Percentiles rank a stretch among this genome's conserved stretches.
Conservation (phyloP, 2,329 filamentous ascomycete genomes). For the Pyrenophora seminiperda region DNA sequence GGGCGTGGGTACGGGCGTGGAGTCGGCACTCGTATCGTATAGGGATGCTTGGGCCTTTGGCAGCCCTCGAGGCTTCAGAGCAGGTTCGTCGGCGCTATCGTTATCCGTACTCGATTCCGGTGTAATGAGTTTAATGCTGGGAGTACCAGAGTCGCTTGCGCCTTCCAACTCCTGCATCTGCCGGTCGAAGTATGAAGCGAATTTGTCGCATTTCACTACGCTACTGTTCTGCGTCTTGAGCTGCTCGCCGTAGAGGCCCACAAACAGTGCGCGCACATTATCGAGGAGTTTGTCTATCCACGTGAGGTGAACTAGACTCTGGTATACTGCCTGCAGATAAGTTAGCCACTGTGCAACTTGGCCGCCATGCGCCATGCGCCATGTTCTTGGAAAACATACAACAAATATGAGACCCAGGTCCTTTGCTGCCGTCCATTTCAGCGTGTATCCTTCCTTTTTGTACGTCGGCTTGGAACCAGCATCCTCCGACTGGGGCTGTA, state of each 20-base stretch:
- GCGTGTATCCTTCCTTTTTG: conserved; percentile 87
- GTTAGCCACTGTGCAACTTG: conserved; percentile 4
- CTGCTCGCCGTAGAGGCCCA: conserved; percentile 87
- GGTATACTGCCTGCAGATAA: conserved; percentile 79
- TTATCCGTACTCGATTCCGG: conserved; percentile 58
- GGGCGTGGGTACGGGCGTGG: conserved; percentile 71
- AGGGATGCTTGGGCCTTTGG: conserved; percentile 49
- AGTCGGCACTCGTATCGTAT: conserved; percentile 65
- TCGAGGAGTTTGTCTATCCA: conserved; percentile 98
- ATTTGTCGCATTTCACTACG: conserved; percentile 73
- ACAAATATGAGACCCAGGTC: conserved; percentile 96
- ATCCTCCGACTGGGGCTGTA: conserved; percentile 64
- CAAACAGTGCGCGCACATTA: conserved; percentile 90
- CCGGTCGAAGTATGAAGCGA: conserved; percentile 93
- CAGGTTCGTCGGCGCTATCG: conserved; percentile 56
- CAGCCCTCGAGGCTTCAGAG: conserved; percentile 59
- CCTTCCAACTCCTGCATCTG: conserved; percentile 82
- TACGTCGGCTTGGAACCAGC: conserved; percentile 73
- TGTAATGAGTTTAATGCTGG: conserved; percentile 52
- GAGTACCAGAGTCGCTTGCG: conserved; percentile 48
- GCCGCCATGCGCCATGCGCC: not conserved
- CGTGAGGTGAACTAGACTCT: conserved; percentile 89
- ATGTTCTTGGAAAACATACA: conserved; percentile 56
- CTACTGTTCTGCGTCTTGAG: conserved; percentile 80
- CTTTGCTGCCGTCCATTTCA: conserved; percentile 93